A percentile compares a stretch with the other conserved stretches of the same genome.
These are phyloP conservation scores for Eucalyptus viminalis DNA, from an alignment of 345 rosid species.

Conservation along the genomic window DNA sequence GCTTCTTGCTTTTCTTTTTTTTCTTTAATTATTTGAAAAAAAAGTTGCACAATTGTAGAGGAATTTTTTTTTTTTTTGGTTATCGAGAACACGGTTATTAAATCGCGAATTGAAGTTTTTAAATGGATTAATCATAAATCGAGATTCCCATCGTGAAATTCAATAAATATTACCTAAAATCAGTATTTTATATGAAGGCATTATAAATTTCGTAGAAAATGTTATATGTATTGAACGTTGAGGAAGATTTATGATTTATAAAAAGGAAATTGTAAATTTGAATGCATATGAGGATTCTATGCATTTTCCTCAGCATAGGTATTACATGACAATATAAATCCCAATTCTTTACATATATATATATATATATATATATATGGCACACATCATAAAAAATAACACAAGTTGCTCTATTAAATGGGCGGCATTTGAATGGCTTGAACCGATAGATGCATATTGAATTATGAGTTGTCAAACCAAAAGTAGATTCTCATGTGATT, in stretches of 20 bases:
- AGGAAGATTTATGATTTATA: too few species aligned
- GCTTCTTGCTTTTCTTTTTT: not conserved
- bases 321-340: not conserved
- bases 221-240: too few species aligned
- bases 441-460: not conserved
- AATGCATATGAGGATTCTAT: not conserved
- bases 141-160: not conserved
- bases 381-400: not conserved
- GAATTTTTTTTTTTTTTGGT: not conserved
- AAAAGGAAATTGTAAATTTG: not conserved
- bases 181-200: too few species aligned
- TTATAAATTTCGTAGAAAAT: too few species aligned
- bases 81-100: not conserved
- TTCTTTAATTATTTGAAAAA: not conserved
- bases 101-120: not conserved
- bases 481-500: not conserved
- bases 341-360: not conserved
- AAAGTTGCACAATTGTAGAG: not conserved
- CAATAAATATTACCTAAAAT: not conserved
- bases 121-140: too few species aligned
- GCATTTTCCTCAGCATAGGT: too few species aligned
- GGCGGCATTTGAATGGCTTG: not conserved
- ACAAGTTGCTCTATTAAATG: not conserved
- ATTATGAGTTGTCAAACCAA: too few species aligned
- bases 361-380: too few species aligned